A percentile compares a stretch with the other conserved stretches of the same genome.
Conservation (phyloP, 768 basidiomycete species). For the Lyophyllum semitale region DNA sequence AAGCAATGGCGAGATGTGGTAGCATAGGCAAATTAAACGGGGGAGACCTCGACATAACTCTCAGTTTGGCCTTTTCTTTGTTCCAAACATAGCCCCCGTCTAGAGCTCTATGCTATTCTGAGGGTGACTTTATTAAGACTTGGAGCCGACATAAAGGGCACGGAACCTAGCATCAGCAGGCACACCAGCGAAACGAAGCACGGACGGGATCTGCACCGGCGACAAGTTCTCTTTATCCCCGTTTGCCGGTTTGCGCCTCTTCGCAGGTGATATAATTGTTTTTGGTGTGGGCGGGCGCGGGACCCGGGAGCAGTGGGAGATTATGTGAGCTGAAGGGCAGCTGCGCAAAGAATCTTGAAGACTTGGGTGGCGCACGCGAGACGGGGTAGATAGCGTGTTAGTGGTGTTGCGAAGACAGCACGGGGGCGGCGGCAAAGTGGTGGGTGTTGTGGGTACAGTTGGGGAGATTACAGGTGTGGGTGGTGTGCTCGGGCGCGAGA, state of each 20-base stretch:
- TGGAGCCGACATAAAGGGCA: too few species aligned
- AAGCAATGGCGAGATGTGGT: too few species aligned
- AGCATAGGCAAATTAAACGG: too few species aligned
- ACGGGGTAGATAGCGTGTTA: not conserved
- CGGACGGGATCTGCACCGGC: constrained; percentile 37
- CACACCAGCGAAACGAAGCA: too few species aligned
- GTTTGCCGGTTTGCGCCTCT: constrained; percentile 35
- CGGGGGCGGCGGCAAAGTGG: not conserved
- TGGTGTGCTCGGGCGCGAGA: constrained; percentile 8
- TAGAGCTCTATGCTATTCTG: too few species aligned
- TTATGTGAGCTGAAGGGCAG: constrained; percentile 9
- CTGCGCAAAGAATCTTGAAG: constrained; percentile 15
- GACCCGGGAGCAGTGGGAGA: constrained; percentile 20
- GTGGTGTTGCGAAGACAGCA: not conserved
- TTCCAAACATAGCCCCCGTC: too few species aligned
- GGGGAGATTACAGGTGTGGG: not conserved
- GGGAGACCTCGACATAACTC: too few species aligned
- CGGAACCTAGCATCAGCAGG: too few species aligned
- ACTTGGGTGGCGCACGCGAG: constrained; percentile 15
- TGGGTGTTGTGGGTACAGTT: constrained; percentile 6
- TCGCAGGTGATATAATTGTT: constrained; percentile 30
- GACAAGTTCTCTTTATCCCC: constrained; percentile 65
- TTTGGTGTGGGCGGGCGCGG: constrained; percentile 32
- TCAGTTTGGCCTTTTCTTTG: too few species aligned
- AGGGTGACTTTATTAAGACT: too few species aligned